Evolutionary conservation across 2,329 filamentous ascomycete species (phyloP), one percentile per base, ranked within the genome.

Genomic region (Ophiostoma ulmi): DNA sequence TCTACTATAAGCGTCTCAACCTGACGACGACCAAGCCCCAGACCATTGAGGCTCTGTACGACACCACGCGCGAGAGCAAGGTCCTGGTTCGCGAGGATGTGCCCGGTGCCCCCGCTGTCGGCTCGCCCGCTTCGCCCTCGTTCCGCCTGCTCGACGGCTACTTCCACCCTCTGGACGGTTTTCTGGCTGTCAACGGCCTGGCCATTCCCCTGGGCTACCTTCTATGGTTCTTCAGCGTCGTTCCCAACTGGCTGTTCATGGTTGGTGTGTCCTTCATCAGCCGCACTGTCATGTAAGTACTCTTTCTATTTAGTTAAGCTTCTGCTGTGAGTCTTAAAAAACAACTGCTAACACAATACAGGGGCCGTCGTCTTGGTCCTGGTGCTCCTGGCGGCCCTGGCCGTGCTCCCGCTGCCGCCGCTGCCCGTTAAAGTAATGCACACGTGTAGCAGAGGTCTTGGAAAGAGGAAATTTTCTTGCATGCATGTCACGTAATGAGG

Each of bases 221-320:
- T 69, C 83, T 92, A 75, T 93, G 87, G 86, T 83, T 83, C 74
- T 87, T 91, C 76, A 84, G 85, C 75, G 80, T 90, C 67, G 80
- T 92, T 72, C 86, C 91, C 71, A 88, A 89, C 82, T 94, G 91
- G 91, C 80, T 87, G 70, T 88, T 93, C 77, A 94, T 94, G 91
- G 84, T 94, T 75, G 78, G 87, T 67, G 84, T 94, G 75, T 91
- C 89, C 69, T 88, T 94, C 78, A 77, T 90, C 74, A 92, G 88
- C 84, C 86, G 91, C 77, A 86, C 83, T 71, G 86, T 94, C 80
- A 93, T 94, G 91, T 93, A 82, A 86, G 90, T 84, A 48, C 44
- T 14, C 13, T 14, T n/a, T 26, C 8, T 38, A 20, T 65, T 26
- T 39, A 10, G 3, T 58, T 3, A 17, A 44, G 14, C n/a, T 20